phyloP scores from a whole-genome alignment of 148 eudicot species.

The Nyssa sinensis region DNA sequence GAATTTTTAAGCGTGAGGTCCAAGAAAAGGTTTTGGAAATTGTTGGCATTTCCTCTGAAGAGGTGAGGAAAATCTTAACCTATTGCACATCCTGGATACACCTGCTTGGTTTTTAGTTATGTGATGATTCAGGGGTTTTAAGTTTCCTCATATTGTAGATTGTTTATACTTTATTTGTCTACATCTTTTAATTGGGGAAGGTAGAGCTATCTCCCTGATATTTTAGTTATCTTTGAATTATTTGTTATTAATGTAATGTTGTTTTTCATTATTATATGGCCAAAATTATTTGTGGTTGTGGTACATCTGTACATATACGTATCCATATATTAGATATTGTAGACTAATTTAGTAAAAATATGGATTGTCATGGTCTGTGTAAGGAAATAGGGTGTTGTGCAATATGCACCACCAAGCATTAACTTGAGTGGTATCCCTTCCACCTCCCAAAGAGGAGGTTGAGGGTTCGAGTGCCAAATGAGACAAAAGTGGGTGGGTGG shows the following conservation, averaged over 20 bases:
- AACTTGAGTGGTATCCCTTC: too few species aligned
- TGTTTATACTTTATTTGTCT: background rate
- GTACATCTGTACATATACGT: background rate
- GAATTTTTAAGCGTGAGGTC: slow-evolving; percentile 86
- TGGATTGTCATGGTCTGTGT: background rate
- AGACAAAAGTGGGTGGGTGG: too few species aligned
- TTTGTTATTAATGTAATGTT: background rate
- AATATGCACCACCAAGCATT: too few species aligned
- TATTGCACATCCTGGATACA: background rate
- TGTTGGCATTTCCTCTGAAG: slow-evolving; percentile 77
- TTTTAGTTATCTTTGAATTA: background rate
- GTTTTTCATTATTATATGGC: background rate
- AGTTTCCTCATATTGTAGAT: too few species aligned
- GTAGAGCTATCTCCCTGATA: background rate
- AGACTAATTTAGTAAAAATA: background rate
- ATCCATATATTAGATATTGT: too few species aligned
- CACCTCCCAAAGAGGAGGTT: too few species aligned
- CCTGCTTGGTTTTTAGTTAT: background rate
- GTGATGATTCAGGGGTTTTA: background rate
- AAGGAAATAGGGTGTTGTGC: background rate
- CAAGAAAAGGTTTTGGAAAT: slow-evolving; percentile 84
- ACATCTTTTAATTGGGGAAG: background rate
- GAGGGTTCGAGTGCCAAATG: too few species aligned
- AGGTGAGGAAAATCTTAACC: slow-evolving; percentile 37
- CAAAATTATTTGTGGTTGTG: background rate